phyloP scores from a whole-genome alignment of 2,329 filamentous ascomycete species.

The Metarhizium robertsii region DNA sequence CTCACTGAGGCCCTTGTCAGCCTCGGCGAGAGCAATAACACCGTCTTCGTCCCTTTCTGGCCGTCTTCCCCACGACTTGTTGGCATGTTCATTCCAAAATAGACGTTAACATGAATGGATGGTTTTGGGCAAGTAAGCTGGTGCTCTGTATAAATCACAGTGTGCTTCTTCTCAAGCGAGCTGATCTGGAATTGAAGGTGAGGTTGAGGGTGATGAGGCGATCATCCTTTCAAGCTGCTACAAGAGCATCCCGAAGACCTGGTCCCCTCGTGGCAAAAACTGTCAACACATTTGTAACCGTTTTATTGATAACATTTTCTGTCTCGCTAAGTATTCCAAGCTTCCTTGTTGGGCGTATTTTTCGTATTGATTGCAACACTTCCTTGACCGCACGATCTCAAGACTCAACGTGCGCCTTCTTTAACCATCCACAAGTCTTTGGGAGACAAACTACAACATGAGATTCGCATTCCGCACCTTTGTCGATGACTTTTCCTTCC shows the following conservation, averaged over 20 bases:
- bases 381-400: constrained; percentile 16
- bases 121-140: constrained; percentile 46
- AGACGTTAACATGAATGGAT: constrained; percentile 42
- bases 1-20: constrained; percentile 25
- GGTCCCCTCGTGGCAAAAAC: constrained; percentile 23
- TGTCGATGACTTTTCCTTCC: too few relatives aligned
- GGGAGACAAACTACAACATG: too few relatives aligned
- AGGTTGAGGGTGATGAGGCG: constrained; percentile 43
- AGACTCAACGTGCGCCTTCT: too few relatives aligned
- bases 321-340: constrained; percentile 45
- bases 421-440: too few relatives aligned
- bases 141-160: constrained; percentile 40
- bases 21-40: constrained; percentile 23
- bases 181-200: constrained; percentile 49
- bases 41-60: constrained; percentile 25
- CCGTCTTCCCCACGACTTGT: constrained; percentile 46
- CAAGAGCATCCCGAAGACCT: constrained; percentile 31
- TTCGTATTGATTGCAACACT: too few relatives aligned
- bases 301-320: constrained; percentile 35
- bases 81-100: constrained; percentile 48
- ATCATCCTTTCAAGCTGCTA: constrained; percentile 39
- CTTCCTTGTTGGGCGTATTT: constrained; percentile 21
- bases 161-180: constrained; percentile 46
- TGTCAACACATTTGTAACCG: constrained; percentile 34
- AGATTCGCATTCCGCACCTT: too few relatives aligned